Conservation (phyloP, 163 green algal species). For the Scenedesmus sp. region DNA sequence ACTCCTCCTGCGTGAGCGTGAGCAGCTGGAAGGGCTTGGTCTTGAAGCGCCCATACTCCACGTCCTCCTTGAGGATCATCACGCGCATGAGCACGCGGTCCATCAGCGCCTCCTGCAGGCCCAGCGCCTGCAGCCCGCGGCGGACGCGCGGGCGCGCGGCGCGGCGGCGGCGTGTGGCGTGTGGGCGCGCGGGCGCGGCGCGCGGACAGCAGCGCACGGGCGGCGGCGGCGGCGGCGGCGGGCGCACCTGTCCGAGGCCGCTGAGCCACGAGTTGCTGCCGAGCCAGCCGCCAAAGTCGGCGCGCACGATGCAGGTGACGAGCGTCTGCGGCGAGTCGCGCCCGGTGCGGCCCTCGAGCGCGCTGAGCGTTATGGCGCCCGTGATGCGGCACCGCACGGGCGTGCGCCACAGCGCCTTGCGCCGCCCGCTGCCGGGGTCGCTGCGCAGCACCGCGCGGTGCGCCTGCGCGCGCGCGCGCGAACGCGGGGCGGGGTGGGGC, state of each 20-base stretch:
- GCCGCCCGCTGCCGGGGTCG: conserved; percentile 34
- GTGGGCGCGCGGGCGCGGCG: too few species aligned
- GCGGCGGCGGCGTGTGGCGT: too few species aligned
- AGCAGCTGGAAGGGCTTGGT: conserved; percentile 49
- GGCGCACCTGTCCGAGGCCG: conserved; percentile 4
- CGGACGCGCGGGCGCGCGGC: too few species aligned
- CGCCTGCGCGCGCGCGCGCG: background rate
- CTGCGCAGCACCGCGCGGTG: conserved; percentile 38
- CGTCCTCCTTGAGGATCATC: conserved; percentile 43
- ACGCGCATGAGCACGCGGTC: conserved; percentile 43
- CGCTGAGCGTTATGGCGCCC: conserved; percentile 42
- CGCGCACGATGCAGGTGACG: conserved; percentile 39
- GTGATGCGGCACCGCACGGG: conserved; percentile 35
- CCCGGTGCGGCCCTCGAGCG: conserved; percentile 21
- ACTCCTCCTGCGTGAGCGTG: conserved; percentile 13
- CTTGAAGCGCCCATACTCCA: conserved; percentile 42
- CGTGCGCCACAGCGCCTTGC: conserved; percentile 32
- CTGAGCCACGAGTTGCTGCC: conserved; percentile 5
- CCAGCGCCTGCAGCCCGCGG: conserved; percentile 34
- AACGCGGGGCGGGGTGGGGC: background rate
- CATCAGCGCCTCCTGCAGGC: conserved; percentile 39
- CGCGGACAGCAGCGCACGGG: too few species aligned
- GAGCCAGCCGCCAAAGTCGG: conserved; percentile 44
- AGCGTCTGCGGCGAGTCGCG: conserved; percentile 40
- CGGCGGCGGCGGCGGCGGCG: too few species aligned